Conservation (phyloP, 2,329 filamentous ascomycete genomes). For the Aureobasidium uvarum region DNA sequence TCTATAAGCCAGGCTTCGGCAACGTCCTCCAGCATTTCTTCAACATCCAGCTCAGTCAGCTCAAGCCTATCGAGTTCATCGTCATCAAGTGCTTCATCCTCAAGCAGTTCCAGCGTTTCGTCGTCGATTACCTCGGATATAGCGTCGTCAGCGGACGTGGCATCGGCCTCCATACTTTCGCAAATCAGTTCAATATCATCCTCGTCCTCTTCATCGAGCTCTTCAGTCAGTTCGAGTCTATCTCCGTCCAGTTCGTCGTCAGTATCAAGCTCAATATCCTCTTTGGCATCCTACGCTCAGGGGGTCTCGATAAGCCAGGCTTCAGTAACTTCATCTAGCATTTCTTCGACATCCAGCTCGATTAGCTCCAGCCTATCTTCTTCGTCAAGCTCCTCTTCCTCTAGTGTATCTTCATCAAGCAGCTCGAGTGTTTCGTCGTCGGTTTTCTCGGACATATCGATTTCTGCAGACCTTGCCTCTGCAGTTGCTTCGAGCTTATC, state of each 20-base stretch:
- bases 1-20: neutral
- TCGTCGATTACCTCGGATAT: neutral
- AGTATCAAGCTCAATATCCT: too few species aligned
- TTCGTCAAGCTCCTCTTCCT: too few species aligned
- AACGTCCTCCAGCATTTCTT: neutral
- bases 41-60: neutral
- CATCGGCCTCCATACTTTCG: neutral
- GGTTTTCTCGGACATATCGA: neutral
- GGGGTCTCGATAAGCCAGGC: too few species aligned
- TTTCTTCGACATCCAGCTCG: neutral
- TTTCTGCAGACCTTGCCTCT: neutral
- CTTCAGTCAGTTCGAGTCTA: too few species aligned
- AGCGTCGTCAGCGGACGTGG: neutral
- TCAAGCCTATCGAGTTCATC: too few species aligned
- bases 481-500: too few species aligned
- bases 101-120: neutral
- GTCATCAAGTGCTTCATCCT: neutral
- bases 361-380: too few species aligned
- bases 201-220: too few species aligned
- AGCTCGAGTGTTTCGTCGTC: neutral
- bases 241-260: too few species aligned
- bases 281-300: too few species aligned
- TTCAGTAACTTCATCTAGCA: neutral
- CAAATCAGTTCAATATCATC: too few species aligned
- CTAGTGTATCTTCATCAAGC: neutral